A percentile compares a stretch with the other conserved stretches of the same genome.
Conservation (phyloP, 768 basidiomycete species). For the Leucosporidium scottii region DNA sequence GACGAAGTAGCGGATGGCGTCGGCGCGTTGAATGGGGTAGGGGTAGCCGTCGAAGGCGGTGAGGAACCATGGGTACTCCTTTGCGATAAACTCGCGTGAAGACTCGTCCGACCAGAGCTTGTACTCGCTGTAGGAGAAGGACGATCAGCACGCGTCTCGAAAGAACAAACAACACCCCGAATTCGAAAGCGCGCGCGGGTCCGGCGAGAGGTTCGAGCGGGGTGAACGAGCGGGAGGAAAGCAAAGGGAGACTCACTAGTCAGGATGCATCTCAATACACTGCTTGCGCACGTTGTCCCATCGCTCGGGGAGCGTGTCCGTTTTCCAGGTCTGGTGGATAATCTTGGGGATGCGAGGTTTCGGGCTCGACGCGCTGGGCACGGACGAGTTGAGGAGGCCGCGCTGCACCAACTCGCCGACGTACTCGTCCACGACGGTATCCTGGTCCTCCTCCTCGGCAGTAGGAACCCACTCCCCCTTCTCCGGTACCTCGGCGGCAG, state of each 20-base stretch:
- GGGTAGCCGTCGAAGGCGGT: constrained; percentile 83
- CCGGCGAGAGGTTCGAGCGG: not conserved
- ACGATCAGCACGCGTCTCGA: not conserved
- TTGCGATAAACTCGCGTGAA: constrained; percentile 81
- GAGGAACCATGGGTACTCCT: constrained; percentile 85
- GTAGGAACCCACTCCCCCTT: not conserved
- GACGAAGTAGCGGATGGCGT: constrained; percentile 96
- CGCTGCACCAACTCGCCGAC: constrained; percentile 18
- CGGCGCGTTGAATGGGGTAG: constrained; percentile 57
- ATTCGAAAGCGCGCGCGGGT: not conserved
- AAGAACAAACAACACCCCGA: not conserved
- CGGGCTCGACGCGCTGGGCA: constrained; percentile 6
- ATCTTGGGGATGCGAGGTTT: constrained; percentile 63
- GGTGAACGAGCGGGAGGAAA: not conserved
- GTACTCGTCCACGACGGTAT: constrained; percentile 2
- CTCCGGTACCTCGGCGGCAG: not conserved
- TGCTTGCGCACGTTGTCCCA: constrained; percentile 76
- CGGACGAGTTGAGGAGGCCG: constrained; percentile 10
- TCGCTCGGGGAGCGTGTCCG: constrained; percentile 67
- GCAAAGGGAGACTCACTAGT: constrained; percentile 64
- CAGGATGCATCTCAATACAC: constrained; percentile 85
- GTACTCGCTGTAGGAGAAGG: constrained; percentile 62
- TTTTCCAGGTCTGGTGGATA: constrained; percentile 98
- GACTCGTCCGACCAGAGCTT: constrained; percentile 93
- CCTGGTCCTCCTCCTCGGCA: not conserved